These are phyloP conservation scores for Diaporthe helianthi DNA, from an alignment of 2,329 filamentous ascomycete genomes.

Conservation along the genomic window DNA sequence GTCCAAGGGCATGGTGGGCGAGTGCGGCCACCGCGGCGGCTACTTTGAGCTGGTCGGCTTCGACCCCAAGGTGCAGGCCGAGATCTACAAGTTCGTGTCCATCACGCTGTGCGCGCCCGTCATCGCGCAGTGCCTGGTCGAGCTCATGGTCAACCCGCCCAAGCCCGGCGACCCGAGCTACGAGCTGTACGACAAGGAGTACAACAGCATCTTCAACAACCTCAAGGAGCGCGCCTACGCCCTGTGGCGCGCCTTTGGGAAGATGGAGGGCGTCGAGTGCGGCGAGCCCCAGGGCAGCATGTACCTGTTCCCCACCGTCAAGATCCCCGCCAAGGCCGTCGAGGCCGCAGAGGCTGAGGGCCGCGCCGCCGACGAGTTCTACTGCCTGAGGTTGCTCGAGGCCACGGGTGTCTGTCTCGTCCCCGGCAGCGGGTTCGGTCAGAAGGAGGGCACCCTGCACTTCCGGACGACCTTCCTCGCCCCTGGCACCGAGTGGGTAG, in stretches of 20 bases:
- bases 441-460: conserved; percentile 89
- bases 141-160: conserved; percentile 98
- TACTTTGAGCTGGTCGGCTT: conserved; percentile 98
- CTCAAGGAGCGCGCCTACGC: conserved; percentile 82
- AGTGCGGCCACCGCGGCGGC: conserved; percentile 96
- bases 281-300: conserved; percentile 91
- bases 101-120: conserved; percentile 97
- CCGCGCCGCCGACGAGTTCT: conserved; percentile 87
- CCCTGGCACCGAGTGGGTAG: conserved; percentile 94
- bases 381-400: conserved; percentile 89
- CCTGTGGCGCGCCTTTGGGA: conserved; percentile 85
- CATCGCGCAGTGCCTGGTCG: conserved; percentile 93
- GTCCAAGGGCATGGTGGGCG: conserved; percentile 98
- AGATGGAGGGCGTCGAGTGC: conserved; percentile 97
- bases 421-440: conserved; percentile 90
- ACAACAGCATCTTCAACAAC: conserved; percentile 79
- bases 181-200: conserved; percentile 84
- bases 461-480: conserved; percentile 97
- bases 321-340: conserved; percentile 75
- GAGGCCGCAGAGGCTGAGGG: conserved; percentile 78
- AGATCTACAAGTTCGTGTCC: conserved; percentile 98
- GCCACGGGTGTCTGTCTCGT: conserved; percentile 95
- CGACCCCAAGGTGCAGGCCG: conserved; percentile 80
- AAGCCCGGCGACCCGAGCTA: conserved; percentile 82
- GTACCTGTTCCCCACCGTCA: conserved; percentile 98